Evolutionary conservation across 108 stramenopile species (phyloP).

Genomic region (Nitzschia palea): DNA sequence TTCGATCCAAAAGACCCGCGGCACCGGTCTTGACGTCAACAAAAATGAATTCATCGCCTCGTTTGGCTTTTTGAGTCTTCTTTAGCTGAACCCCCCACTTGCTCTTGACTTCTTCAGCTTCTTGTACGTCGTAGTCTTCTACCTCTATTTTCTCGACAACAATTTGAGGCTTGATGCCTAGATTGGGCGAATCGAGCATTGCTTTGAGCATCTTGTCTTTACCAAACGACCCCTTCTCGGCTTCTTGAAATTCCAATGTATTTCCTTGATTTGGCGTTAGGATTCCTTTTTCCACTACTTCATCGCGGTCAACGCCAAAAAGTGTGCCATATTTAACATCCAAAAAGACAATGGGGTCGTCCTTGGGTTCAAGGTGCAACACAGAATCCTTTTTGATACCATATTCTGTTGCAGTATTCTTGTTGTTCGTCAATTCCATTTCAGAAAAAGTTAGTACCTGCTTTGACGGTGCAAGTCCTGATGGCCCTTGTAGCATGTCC

Average conservation of each 20-base stretch:
- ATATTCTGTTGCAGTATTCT: slow-evolving; percentile 7
- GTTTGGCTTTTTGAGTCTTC: slow-evolving; percentile 25
- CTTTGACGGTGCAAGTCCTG: neutral
- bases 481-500: slow-evolving; percentile 8
- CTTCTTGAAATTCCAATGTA: slow-evolving; percentile 23
- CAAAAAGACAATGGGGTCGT: slow-evolving; percentile 37
- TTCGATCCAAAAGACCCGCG: slow-evolving; percentile 20
- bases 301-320: slow-evolving; percentile 32
- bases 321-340: slow-evolving; percentile 36
- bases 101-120: slow-evolving; percentile 26
- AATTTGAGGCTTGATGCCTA: slow-evolving; percentile 33
- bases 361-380: slow-evolving; percentile 20
- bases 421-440: slow-evolving; percentile 4
- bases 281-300: slow-evolving; percentile 16
- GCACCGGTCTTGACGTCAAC: slow-evolving; percentile 31
- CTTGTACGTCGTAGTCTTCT: slow-evolving; percentile 27
- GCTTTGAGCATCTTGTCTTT: slow-evolving; percentile 20
- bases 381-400: slow-evolving; percentile 18
- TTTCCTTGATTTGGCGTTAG: slow-evolving; percentile 19
- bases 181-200: slow-evolving; percentile 34
- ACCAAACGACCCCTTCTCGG: neutral
- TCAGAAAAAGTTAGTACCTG: slow-evolving; percentile 8
- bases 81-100: slow-evolving; percentile 43
- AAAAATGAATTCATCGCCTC: slow-evolving; percentile 32
- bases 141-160: slow-evolving; percentile 29